Conservation (phyloP, 805 yeast species). For the Pichia membranifaciens region DNA sequence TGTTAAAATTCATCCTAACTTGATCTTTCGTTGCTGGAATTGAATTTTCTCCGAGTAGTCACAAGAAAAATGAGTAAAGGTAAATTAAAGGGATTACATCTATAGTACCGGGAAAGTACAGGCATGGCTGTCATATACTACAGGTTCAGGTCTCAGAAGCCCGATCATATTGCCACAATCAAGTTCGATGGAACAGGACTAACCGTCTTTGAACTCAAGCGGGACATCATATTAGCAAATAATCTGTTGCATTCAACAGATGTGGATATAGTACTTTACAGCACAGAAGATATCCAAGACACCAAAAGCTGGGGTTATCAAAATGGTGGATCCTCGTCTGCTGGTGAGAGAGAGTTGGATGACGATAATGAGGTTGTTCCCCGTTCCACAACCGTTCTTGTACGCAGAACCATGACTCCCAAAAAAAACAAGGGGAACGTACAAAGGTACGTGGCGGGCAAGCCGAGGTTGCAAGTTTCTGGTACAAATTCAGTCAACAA, state of each 20-base stretch:
- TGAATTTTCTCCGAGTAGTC: no score
- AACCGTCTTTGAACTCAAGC: constrained; percentile 88
- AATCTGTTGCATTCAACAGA: constrained; percentile 79
- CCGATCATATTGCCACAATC: constrained; percentile 55
- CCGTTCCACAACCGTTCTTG: constrained; percentile 79
- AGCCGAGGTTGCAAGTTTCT: constrained; percentile 41
- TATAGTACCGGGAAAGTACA: not conserved
- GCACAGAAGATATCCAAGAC: constrained; percentile 40
- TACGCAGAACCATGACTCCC: constrained; percentile 67
- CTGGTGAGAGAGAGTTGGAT: constrained; percentile 48
- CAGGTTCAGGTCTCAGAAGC: constrained; percentile 76
- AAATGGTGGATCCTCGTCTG: not conserved
- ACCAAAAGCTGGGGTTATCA: not conserved
- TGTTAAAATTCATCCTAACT: no score
- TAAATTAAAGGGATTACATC: no score
- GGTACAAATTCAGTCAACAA: constrained; percentile 15
- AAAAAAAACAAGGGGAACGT: constrained; percentile 51
- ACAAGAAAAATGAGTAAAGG: no score
- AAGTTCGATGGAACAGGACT: constrained; percentile 95
- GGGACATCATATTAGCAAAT: constrained; percentile 79
- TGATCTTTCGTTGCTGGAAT: no score
- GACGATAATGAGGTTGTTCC: constrained; percentile 92
- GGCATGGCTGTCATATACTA: constrained; percentile 61
- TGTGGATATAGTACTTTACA: constrained; percentile 67
- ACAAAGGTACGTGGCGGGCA: constrained; percentile 65